Evolutionary conservation across 495 filamentous ascomycete genomes (phyloP).

Genomic region (Neurospora sp.): DNA sequence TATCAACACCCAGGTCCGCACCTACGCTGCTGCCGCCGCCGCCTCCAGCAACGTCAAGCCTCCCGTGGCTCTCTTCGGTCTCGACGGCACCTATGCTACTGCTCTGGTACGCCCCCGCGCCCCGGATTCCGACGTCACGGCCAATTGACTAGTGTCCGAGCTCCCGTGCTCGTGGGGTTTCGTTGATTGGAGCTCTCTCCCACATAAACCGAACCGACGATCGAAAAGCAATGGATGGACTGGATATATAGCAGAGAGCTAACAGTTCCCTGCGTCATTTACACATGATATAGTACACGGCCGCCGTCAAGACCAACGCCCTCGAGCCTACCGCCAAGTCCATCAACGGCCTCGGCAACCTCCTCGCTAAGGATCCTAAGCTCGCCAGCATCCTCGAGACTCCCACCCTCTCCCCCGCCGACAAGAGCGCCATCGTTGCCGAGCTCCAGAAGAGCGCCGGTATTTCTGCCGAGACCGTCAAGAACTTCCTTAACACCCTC

Average conservation of each 20-base stretch:
- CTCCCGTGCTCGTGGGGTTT: background rate
- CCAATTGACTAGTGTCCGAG: constrained; percentile 5
- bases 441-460: constrained; percentile 76
- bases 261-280: constrained; percentile 26
- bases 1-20: constrained; percentile 38
- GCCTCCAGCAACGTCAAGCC: constrained; percentile 57
- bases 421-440: constrained; percentile 74
- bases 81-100: constrained; percentile 96
- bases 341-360: constrained; percentile 55
- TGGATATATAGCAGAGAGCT: background rate
- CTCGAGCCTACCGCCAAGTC: constrained; percentile 76
- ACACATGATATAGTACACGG: constrained; percentile 64
- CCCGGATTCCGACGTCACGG: constrained; percentile 1
- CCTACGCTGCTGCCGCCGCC: constrained; percentile 70
- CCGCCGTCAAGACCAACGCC: constrained; percentile 71
- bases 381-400: constrained; percentile 63
- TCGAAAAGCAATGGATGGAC: background rate
- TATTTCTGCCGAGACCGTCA: constrained; percentile 64
- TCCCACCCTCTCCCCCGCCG: constrained; percentile 62
- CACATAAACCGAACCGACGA: background rate
- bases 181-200: background rate
- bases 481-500: constrained; percentile 83
- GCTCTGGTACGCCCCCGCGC: constrained; percentile 66
- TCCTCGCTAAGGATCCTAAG: constrained; percentile 72
- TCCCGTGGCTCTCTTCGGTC: constrained; percentile 81